These are phyloP conservation scores for Coemansia sp. DNA, from an alignment of 192 early-diverging fungal species.

Conservation along the genomic window DNA sequence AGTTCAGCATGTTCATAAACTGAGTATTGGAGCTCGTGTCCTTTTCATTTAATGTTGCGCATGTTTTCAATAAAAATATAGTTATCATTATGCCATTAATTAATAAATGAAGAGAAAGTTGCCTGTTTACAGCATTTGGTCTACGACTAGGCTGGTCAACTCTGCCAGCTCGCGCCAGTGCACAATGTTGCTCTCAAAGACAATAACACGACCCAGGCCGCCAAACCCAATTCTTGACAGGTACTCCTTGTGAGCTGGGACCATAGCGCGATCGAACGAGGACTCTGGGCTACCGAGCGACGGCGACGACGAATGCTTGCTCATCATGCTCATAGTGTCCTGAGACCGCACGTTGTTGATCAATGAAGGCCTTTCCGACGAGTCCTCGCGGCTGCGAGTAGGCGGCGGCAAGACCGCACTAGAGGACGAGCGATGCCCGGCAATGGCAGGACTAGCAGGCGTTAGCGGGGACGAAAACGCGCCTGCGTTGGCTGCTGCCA, in stretches of 20 bases:
- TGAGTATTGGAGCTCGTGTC: too few species aligned
- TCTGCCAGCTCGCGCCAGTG: constrained; percentile 51
- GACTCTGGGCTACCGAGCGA: constrained; percentile 27
- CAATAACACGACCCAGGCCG: constrained; percentile 40
- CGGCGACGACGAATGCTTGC: constrained; percentile 43
- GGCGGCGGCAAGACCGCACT: constrained; percentile 15
- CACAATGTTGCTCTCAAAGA: constrained; percentile 30
- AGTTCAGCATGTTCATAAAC: constrained; percentile 33
- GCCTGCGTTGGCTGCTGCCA: neutral
- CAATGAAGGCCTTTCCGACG: constrained; percentile 13
- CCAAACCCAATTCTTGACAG: constrained; percentile 44
- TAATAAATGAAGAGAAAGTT: constrained; percentile 12
- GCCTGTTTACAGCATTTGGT: constrained; percentile 35
- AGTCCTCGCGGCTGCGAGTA: constrained; percentile 39
- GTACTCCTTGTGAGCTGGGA: constrained; percentile 48
- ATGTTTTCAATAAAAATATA: too few species aligned
- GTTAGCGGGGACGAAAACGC: neutral
- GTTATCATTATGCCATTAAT: too few species aligned
- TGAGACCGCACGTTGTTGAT: constrained; percentile 24
- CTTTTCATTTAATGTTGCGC: too few species aligned
- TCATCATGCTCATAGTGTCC: constrained; percentile 45
- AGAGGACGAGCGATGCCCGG: constrained; percentile 24
- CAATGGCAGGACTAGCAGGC: constrained; percentile 11
- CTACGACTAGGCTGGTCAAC: constrained; percentile 55
- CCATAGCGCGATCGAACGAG: constrained; percentile 46